Base-by-base conservation (phyloP, 1,284 basidiomycete species). In the Moesziomyces sp. region DNA sequence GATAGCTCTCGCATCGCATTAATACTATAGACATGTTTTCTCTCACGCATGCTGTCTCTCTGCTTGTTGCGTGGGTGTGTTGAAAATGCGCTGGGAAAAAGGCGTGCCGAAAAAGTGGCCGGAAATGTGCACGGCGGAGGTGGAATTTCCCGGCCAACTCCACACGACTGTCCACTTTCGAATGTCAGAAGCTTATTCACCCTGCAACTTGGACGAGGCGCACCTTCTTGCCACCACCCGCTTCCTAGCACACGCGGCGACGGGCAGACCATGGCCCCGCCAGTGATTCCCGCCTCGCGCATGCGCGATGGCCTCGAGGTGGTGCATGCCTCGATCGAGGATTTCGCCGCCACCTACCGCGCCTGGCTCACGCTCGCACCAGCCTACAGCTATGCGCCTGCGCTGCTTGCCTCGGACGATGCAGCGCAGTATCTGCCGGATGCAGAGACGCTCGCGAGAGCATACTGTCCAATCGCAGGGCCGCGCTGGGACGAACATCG, bases 401-500 rank as follows among this genome's bases (percentile, higher is more conserved):
- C 67, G 3, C 51, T 70, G 14, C 23, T 13, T 6, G 24, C 44
- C 21, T 19, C 35, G 28, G 33, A 26, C 38, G 48, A 28, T 18
- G 10, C 42, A 26, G 13, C 28, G 13, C 46, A 54, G 6, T 30
- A 35, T 18, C 46, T 30, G 10, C 49, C 61, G 5, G 46, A 70
- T 40, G 53, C 67, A 33, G 61, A 70, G 21, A 64, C 61, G 9
- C 28, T 70, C 0, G 67, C 61, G 7, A 40, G 61, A 45, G 67
- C 55, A 13, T 64, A 58, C 30, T 72, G 68, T 40, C 68, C 68
- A 47, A 72, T 72, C 28, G 19, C 68, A 2, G 68, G 68, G 14
- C 62, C 68, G 9, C 35, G 68, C 5, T 72, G 68, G 68, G 54
- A 72, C n/a, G 68, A 72, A 38, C 68, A 72, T 30, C 62, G 62